Base-by-base conservation (phyloP, 2,329 filamentous ascomycete species). In the Alternaria sp. region DNA sequence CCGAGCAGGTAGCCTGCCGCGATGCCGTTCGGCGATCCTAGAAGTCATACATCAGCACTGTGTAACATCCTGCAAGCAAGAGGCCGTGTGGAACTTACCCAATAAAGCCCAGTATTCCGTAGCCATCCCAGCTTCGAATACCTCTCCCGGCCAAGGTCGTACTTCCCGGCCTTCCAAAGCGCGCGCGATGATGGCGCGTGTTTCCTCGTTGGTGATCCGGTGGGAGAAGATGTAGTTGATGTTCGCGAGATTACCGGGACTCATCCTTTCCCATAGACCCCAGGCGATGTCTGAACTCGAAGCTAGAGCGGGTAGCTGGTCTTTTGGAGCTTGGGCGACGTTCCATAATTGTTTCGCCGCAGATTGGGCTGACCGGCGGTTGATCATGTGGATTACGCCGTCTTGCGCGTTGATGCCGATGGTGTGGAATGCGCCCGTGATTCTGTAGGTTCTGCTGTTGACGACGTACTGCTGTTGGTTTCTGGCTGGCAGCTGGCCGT, bases 251-350 rank as follows among this genome's bases (percentile, higher is more conserved):
- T 58, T 40, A 1, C 50, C 50, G 12, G 26, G 19, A 26, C 49
- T 55, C 17, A 58, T 45, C 49, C 45, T 21, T 8, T 61, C 40
- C 63, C 65, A 67, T 17, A 57, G 49, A 5, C 57, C 65, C 63
- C 63, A 67, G 5, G 65, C 49, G 8, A 67, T 30, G 19, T 67
- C 65, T 12, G 65, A 67, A 26, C 59, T 67, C 23, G 61, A 45
- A 6, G 47, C 45, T 1, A 67, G n/a, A 2, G 25, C 46, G 1
- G 65, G 65, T 0, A 67, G 54, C 3, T 63, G 19, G 19, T 61
- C 30, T 1, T 5, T 32, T 8, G 50, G 45, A n/a, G 51, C 28
- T 9, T 51, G 8, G 0, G 32, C 17, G 15, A 44, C 23, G 21
- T 1, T 6, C 56, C 56, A 52, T 10, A 52, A 19, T 6, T 15